These are phyloP conservation scores for Pulveroboletus sp. DNA, from an alignment of 768 basidiomycete species.

Conservation along the genomic window DNA sequence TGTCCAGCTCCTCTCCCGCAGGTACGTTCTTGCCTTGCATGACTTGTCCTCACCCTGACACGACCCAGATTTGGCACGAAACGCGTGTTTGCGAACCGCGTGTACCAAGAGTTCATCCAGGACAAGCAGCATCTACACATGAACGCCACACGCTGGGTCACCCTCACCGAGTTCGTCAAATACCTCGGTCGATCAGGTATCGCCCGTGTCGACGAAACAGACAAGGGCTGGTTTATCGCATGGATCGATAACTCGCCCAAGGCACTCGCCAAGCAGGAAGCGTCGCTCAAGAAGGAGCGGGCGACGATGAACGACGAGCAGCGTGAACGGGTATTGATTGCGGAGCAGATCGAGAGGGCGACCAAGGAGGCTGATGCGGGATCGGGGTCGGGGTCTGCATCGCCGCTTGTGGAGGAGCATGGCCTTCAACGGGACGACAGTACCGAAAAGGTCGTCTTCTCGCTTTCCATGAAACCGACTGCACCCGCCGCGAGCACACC, in stretches of 20 bases:
- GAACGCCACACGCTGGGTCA: slow-evolving; percentile 98
- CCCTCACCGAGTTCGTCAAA: slow-evolving; percentile 93
- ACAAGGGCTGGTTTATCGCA: slow-evolving; percentile 96
- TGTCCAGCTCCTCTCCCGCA: slow-evolving; percentile 81
- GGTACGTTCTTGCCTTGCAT: slow-evolving; percentile 42
- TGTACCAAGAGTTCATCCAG: slow-evolving; percentile 97
- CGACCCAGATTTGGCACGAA: slow-evolving; percentile 80
- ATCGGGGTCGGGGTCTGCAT: slow-evolving; percentile 30
- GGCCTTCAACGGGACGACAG: slow-evolving; percentile 73
- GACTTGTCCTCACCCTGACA: background rate
- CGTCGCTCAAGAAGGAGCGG: slow-evolving; percentile 88
- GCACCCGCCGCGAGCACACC: slow-evolving; percentile 28
- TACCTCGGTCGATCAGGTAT: slow-evolving; percentile 84
- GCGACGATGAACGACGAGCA: slow-evolving; percentile 92
- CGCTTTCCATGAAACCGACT: slow-evolving; percentile 58
- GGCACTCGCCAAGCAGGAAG: slow-evolving; percentile 87
- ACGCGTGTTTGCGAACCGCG: slow-evolving; percentile 89
- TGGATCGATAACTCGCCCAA: slow-evolving; percentile 98
- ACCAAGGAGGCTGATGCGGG: slow-evolving; percentile 39
- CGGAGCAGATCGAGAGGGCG: slow-evolving; percentile 93
- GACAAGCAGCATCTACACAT: slow-evolving; percentile 95
- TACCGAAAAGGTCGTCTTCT: slow-evolving; percentile 71
- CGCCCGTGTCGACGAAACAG: slow-evolving; percentile 94
- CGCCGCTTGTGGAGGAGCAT: slow-evolving; percentile 45
- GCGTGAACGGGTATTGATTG: slow-evolving; percentile 83